Evolutionary conservation across 805 yeast species (phyloP), one percentile per base, ranked within the genome.

Genomic region (Saccharomyces mikatae): DNA sequence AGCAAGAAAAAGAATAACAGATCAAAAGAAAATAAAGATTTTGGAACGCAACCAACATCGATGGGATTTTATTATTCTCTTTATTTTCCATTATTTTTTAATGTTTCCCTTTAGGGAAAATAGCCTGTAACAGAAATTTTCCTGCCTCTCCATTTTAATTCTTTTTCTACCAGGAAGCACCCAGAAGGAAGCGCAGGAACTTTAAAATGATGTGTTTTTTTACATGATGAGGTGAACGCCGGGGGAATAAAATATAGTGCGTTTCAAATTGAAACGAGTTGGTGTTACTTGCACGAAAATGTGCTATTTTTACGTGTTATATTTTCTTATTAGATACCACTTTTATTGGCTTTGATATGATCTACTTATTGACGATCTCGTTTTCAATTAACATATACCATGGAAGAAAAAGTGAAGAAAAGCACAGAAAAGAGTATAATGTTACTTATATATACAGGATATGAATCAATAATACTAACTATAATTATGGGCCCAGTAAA

Each of bases 391-490:
- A 36, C 3, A 36, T 36, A 17, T 17, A 11, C 44, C 44, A 6
- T 36, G 10, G 4, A 6, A 36, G 11, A 9, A 21, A 8, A 36
- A 11, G 24, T 9, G 9, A 17, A 36, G 24, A 21, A 9, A 36
- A 36, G 24, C 21, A 36, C 2, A n/a, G 44, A 17, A 36, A 36
- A 36, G 44, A 36, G 44, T 36, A 36, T 32, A 32, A 32, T 21
- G 44, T 36, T 36, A 36, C 44, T 36, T 36, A 17, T 36, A 36
- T 36, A 17, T 36, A 36, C 44, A 36, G 44, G 44, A 36, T 36
- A 36, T 36, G 44, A 36, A 36, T 36, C 24, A 36, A 52, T 52
- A 52, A 48, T 48, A 36, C 31, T 48, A 22, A 27, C 24, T 36
- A 21, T 24, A 28, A 41, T 14, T 11, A 17, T 31, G 27, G 29